Evolutionary conservation across 2,329 filamentous ascomycete genomes (phyloP).

Genomic region (Sporothrix pseudoabietina): DNA sequence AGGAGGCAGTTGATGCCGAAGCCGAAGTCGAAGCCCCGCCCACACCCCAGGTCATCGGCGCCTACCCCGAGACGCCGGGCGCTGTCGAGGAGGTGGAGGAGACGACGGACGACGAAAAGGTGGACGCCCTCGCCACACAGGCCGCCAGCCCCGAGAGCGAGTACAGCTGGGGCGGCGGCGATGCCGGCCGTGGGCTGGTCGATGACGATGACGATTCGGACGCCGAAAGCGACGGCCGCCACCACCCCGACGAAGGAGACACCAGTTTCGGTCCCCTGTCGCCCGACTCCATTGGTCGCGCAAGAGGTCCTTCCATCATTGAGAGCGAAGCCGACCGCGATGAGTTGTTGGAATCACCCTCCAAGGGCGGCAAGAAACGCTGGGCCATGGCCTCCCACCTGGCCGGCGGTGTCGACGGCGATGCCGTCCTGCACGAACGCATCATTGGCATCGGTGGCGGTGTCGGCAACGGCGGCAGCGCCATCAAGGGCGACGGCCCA

Average conservation of each 20-base stretch:
- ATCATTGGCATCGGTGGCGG: constrained; percentile 6
- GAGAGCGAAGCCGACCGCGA: constrained; percentile 19
- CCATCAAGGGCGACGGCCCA: constrained; percentile 30
- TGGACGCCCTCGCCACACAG: background rate
- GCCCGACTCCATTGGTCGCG: constrained; percentile 41
- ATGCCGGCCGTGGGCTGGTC: background rate
- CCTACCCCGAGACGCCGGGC: background rate
- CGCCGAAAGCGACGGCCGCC: constrained; percentile 3
- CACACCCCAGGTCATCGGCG: background rate
- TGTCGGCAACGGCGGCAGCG: background rate
- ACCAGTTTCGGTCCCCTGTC: constrained; percentile 29
- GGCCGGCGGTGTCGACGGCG: constrained; percentile 2
- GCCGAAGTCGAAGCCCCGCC: background rate
- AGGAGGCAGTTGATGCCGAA: too few species aligned
- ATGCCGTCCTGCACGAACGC: constrained; percentile 4
- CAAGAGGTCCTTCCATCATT: constrained; percentile 41
- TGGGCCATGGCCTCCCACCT: constrained; percentile 24
- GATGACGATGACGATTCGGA: background rate
- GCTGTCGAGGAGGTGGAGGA: background rate
- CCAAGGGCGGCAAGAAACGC: constrained; percentile 7
- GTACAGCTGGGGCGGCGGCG: constrained; percentile 26
- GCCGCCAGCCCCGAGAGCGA: constrained; percentile 19
- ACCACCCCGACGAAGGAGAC: background rate
- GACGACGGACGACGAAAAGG: background rate
- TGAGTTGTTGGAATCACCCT: background rate